Evolutionary conservation across 2,329 filamentous ascomycete species (phyloP).

Genomic region (Paecilomyces dactylethromorphus): DNA sequence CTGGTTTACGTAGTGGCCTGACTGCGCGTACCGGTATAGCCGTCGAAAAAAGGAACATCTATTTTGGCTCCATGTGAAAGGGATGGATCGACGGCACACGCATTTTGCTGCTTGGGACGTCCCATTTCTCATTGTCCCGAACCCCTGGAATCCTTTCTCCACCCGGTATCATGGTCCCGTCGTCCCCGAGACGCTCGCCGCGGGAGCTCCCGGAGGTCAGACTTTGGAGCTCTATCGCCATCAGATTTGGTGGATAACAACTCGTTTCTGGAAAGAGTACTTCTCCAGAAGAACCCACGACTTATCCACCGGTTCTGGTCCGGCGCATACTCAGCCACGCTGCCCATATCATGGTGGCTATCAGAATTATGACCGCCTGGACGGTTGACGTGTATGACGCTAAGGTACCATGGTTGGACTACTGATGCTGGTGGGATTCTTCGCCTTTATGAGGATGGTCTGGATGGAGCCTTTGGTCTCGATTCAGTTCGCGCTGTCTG

Average conservation of each 20-base stretch:
- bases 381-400: too few relatives aligned
- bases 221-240: not conserved
- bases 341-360: not conserved
- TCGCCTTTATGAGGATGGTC: too few relatives aligned
- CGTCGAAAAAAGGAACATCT: too few relatives aligned
- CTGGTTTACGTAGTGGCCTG: too few relatives aligned
- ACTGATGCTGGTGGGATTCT: too few relatives aligned
- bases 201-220: not conserved
- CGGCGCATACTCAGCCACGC: not conserved
- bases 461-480: too few relatives aligned
- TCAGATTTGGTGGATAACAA: not conserved
- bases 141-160: not conserved
- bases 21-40: too few relatives aligned
- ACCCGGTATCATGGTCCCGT: not conserved
- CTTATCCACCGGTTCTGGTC: not conserved
- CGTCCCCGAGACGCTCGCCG: not conserved
- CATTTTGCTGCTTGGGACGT: not conserved
- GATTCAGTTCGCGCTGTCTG: too few relatives aligned
- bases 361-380: not conserved
- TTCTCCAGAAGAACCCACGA: not conserved
- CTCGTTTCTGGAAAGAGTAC: not conserved
- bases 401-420: too few relatives aligned
- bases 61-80: not conserved
- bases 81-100: not conserved
- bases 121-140: not conserved